phyloP scores from a whole-genome alignment of 768 basidiomycete genomes.

The Sutorius australiensis region DNA sequence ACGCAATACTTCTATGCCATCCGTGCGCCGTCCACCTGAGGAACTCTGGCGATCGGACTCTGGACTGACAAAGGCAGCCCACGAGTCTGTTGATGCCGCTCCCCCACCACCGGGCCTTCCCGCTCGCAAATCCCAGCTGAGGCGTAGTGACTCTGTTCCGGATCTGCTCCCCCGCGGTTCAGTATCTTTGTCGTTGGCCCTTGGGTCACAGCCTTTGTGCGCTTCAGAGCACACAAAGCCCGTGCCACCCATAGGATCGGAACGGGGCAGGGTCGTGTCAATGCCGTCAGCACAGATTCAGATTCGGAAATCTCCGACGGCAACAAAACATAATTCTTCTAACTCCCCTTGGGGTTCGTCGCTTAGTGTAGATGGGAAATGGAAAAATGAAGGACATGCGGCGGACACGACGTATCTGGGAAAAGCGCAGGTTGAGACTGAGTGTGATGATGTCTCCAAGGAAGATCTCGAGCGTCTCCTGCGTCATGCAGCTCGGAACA shows the following conservation, averaged over 20 bases:
- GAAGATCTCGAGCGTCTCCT: constrained; percentile 25
- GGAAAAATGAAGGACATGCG: neutral
- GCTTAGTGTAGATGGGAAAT: constrained; percentile 3
- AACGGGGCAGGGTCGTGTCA: constrained; percentile 24
- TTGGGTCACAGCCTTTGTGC: constrained; percentile 25
- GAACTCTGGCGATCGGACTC: constrained; percentile 21
- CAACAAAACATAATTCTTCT: neutral
- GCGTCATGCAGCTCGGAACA: constrained; percentile 23
- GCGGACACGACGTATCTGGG: neutral
- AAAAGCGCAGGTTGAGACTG: neutral
- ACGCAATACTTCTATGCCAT: constrained; percentile 13
- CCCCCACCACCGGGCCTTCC: constrained; percentile 22
- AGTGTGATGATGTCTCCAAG: constrained; percentile 5
- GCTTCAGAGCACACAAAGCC: constrained; percentile 20
- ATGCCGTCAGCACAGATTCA: constrained; percentile 11
- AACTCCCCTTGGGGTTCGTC: constrained; percentile 9
- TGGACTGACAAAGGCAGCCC: constrained; percentile 1
- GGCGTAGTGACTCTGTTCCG: constrained; percentile 5
- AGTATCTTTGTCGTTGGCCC: constrained; percentile 21
- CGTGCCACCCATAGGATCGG: constrained; percentile 29
- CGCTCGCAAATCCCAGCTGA: constrained; percentile 8
- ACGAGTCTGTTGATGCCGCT: neutral
- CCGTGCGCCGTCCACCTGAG: constrained; percentile 15
- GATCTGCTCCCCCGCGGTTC: constrained; percentile 10
- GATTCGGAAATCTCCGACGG: neutral